phyloP scores from a whole-genome alignment of 2,329 filamentous ascomycete genomes.

The Sclerotinia trifoliorum region DNA sequence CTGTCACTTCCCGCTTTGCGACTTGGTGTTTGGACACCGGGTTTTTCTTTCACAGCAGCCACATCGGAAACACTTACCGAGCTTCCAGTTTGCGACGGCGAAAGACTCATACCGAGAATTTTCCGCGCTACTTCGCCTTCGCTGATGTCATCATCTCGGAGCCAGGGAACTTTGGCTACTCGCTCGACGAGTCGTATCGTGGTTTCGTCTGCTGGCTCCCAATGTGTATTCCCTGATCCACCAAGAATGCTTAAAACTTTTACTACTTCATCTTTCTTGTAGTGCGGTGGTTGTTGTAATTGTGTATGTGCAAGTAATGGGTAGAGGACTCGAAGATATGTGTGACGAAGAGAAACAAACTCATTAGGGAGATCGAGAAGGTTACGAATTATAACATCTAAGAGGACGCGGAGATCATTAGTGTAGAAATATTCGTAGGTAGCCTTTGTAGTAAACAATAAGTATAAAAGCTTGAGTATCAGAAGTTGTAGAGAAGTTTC shows the following conservation, averaged over 20 bases:
- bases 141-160: conserved; percentile 48
- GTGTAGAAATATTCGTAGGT: conserved; percentile 99
- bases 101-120: conserved; percentile 69
- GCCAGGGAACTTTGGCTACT: conserved; percentile 71
- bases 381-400: conserved; percentile 96
- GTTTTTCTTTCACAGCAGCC: conserved; percentile 76
- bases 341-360: conserved; percentile 74
- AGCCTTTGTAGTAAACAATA: conserved; percentile 86
- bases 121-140: conserved; percentile 54
- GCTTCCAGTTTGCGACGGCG: conserved; percentile 64
- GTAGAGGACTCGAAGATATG: conserved; percentile 89
- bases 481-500: conserved; percentile 92
- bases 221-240: conserved; percentile 67
- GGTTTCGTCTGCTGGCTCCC: conserved; percentile 77
- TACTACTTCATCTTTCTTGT: conserved; percentile 84
- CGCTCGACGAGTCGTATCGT: conserved; percentile 74
- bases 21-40: conserved; percentile 78
- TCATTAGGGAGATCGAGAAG: conserved; percentile 93
- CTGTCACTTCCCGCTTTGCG: conserved; percentile 47
- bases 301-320: conserved; percentile 91
- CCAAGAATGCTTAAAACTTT: conserved; percentile 72
- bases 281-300: conserved; percentile 79
- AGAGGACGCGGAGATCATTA: conserved; percentile 88
- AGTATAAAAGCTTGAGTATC: conserved; percentile 93
- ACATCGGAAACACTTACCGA: conserved; percentile 75